Evolutionary conservation across 2,329 filamentous ascomycete genomes (phyloP).

Genomic region (Xylaria sp.): DNA sequence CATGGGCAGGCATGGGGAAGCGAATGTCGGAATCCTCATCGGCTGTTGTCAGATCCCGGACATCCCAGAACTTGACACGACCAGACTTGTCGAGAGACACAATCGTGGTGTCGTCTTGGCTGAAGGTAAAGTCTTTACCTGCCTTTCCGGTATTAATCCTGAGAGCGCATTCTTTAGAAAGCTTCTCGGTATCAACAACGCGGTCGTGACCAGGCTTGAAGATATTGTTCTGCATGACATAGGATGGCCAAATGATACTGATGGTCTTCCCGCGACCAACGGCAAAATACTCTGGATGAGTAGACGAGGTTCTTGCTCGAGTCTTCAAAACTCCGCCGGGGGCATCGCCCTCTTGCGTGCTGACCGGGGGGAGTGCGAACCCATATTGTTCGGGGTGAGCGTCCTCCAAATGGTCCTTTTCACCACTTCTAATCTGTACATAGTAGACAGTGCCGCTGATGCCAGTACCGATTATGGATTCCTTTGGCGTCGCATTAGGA

Average conservation of each 20-base stretch:
- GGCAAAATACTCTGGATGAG: conserved; percentile 90
- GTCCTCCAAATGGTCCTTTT: conserved; percentile 79
- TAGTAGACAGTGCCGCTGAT: conserved; percentile 98
- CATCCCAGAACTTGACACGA: conserved; percentile 97
- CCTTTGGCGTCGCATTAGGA: conserved; percentile 61
- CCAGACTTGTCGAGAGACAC: conserved; percentile 97
- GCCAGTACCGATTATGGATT: conserved; percentile 88
- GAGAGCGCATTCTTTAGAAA: conserved; percentile 82
- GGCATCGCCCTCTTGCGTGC: conserved; percentile 83
- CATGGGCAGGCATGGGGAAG: conserved; percentile 56
- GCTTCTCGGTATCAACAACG: conserved; percentile 82
- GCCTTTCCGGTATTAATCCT: conserved; percentile 98
- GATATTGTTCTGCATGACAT: conserved; percentile 63
- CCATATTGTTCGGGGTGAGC: conserved; percentile 81
- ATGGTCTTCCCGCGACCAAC: conserved; percentile 96
- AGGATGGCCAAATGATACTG: conserved; percentile 77
- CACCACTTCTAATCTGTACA: conserved; percentile 75
- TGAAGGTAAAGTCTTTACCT: conserved; percentile 97
- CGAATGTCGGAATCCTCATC: conserved; percentile 55
- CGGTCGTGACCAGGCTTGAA: conserved; percentile 67
- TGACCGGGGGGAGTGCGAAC: conserved; percentile 86
- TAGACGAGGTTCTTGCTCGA: conserved; percentile 84
- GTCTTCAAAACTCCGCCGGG: conserved; percentile 95
- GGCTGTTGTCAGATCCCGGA: conserved; percentile 70
- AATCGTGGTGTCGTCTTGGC: conserved; percentile 91